phyloP scores from a whole-genome alignment of 1,284 basidiomycete species.

The Sanghuangporus sanghuang region DNA sequence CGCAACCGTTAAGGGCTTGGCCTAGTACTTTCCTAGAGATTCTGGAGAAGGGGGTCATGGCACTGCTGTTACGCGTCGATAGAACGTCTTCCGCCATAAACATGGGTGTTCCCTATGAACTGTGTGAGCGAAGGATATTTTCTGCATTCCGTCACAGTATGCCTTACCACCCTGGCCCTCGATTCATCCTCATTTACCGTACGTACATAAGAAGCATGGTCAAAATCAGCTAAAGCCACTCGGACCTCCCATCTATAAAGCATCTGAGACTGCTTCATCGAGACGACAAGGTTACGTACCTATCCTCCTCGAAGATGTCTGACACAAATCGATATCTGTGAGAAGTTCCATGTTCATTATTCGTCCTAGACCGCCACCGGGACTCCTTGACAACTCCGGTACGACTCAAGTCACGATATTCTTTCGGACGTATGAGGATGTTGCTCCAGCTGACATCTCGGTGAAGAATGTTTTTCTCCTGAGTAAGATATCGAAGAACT shows the following conservation, averaged over 20 bases:
- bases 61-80: neutral
- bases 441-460: conserved; percentile 3
- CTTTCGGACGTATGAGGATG: neutral
- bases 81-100: neutral
- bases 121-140: neutral
- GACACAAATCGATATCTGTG: neutral
- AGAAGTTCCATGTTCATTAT: neutral
- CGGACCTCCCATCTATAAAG: neutral
- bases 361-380: neutral
- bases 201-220: neutral
- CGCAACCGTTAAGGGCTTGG: neutral
- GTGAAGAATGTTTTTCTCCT: neutral
- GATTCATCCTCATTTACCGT: neutral
- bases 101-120: neutral
- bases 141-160: too few species aligned
- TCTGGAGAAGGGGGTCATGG: too few species aligned
- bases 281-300: neutral
- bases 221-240: neutral
- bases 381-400: neutral
- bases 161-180: neutral
- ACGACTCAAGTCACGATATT: neutral
- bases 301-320: neutral
- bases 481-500: neutral
- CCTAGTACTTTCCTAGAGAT: neutral
- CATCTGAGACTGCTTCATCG: neutral